Conservation (phyloP, 768 basidiomycete genomes). For the Suillus paluster region DNA sequence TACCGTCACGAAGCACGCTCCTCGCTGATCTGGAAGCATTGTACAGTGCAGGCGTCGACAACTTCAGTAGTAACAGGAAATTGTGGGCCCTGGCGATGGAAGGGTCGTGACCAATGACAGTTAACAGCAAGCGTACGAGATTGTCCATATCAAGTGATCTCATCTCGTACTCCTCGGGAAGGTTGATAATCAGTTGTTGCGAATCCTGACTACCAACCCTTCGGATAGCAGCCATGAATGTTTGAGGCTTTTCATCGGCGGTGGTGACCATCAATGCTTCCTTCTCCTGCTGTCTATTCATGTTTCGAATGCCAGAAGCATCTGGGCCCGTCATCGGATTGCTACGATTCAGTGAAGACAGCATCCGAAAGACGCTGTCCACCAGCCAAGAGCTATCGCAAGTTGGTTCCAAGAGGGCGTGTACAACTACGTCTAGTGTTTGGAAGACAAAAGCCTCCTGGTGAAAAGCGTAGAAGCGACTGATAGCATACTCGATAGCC, state of each 20-base stretch:
- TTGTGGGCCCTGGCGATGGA: constrained; percentile 68
- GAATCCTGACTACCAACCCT: constrained; percentile 45
- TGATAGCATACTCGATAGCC: constrained; percentile 73
- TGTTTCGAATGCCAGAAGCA: constrained; percentile 67
- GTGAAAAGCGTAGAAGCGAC: constrained; percentile 76
- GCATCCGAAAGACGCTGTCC: constrained; percentile 58
- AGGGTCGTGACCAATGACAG: constrained; percentile 79
- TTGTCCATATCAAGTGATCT: constrained; percentile 62
- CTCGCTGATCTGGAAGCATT: constrained; percentile 56
- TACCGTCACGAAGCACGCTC: constrained; percentile 64
- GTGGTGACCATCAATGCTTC: constrained; percentile 71
- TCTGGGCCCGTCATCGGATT: constrained; percentile 49
- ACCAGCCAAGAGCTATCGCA: constrained; percentile 57
- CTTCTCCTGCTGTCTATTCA: constrained; percentile 66
- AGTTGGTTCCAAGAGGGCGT: constrained; percentile 53
- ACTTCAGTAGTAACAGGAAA: constrained; percentile 66
- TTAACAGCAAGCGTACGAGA: constrained; percentile 72
- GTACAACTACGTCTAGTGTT: constrained; percentile 63
- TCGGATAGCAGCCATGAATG: constrained; percentile 61
- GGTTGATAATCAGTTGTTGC: constrained; percentile 45
- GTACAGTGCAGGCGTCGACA: constrained; percentile 60
- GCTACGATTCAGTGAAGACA: constrained; percentile 58
- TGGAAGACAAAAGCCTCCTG: constrained; percentile 77
- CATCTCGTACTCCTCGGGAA: constrained; percentile 62
- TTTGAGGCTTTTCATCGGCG: constrained; percentile 75